Evolutionary conservation across 2,329 filamentous ascomycete species (phyloP).

Genomic region (Ophiostoma tasmaniense): DNA sequence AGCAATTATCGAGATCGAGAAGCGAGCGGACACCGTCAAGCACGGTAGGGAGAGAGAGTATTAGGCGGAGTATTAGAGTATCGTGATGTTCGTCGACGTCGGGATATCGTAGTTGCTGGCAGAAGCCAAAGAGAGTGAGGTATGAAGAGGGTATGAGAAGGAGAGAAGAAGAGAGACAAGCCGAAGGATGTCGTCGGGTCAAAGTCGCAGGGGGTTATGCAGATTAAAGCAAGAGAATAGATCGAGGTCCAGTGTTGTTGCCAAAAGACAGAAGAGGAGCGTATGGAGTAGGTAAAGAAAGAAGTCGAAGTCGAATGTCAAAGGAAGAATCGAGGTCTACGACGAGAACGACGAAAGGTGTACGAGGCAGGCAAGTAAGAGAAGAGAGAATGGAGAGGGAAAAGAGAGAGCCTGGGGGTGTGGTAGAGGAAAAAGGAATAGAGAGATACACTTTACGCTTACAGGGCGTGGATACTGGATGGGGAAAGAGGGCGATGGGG

Average conservation of each 20-base stretch:
- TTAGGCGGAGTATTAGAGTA: neutral
- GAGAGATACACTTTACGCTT: neutral
- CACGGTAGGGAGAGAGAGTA: neutral
- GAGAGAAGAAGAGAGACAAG: neutral
- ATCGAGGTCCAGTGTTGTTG: neutral
- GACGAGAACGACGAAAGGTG: slow-evolving; percentile 7
- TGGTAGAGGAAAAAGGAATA: slow-evolving; percentile 3
- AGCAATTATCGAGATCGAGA: neutral
- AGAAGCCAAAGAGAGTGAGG: neutral
- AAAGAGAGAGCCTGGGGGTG: slow-evolving; percentile 5
- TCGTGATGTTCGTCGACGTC: neutral
- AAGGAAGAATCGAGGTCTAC: neutral
- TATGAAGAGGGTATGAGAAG: neutral
- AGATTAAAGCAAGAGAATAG: neutral
- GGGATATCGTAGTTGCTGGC: neutral
- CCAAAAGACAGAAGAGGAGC: neutral
- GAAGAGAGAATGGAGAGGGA: neutral
- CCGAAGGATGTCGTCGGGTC: neutral
- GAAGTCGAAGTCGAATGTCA: neutral
- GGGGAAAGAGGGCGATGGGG: neutral
- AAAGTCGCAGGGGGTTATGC: neutral
- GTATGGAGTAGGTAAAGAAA: neutral
- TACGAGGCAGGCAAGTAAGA: slow-evolving; percentile 4
- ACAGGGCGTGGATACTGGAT: neutral
- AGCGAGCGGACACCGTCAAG: slow-evolving; percentile 16